Conservation (phyloP, 805 yeast species). For the Candida pseudofarinosa region DNA sequence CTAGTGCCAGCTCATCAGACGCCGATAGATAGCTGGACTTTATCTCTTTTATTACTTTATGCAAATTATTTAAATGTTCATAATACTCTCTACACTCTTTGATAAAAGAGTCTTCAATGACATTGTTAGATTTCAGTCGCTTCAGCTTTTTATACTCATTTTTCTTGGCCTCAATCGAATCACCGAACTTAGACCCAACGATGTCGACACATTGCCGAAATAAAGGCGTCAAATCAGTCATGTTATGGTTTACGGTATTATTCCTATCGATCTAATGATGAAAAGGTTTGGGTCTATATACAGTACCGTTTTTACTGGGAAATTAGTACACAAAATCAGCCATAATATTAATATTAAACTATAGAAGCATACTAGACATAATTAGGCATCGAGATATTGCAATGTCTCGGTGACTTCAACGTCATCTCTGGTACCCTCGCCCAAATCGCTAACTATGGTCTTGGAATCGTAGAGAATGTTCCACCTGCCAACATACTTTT, state of each 20-base stretch:
- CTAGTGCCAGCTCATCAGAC: constrained; percentile 13
- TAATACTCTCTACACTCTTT: constrained; percentile 38
- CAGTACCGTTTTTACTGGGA: not conserved
- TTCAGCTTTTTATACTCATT: constrained; percentile 7
- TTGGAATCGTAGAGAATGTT: constrained; percentile 35
- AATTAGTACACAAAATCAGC: not conserved
- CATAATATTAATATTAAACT: too few relatives aligned
- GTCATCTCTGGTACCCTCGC: constrained; percentile 18
- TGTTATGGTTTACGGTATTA: constrained; percentile 8
- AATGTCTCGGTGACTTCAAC: constrained; percentile 30
- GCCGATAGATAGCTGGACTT: constrained; percentile 24
- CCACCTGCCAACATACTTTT: constrained; percentile 34
- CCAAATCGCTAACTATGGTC: constrained; percentile 15
- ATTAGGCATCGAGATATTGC: constrained; percentile 24
- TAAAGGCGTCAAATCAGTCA: constrained; percentile 48
- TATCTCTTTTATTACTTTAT: constrained; percentile 24
- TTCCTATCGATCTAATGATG: not conserved
- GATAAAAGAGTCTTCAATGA: constrained; percentile 32
- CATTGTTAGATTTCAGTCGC: constrained; percentile 3
- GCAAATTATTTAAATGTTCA: constrained; percentile 25
- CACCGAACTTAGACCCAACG: constrained; percentile 30
- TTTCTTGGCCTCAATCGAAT: constrained; percentile 1
- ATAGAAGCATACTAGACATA: not conserved
- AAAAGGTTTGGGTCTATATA: not conserved
- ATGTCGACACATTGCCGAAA: constrained; percentile 46